Conservation (phyloP, 352 stramenopile species). For the Phytophthora pistaciae region DNA sequence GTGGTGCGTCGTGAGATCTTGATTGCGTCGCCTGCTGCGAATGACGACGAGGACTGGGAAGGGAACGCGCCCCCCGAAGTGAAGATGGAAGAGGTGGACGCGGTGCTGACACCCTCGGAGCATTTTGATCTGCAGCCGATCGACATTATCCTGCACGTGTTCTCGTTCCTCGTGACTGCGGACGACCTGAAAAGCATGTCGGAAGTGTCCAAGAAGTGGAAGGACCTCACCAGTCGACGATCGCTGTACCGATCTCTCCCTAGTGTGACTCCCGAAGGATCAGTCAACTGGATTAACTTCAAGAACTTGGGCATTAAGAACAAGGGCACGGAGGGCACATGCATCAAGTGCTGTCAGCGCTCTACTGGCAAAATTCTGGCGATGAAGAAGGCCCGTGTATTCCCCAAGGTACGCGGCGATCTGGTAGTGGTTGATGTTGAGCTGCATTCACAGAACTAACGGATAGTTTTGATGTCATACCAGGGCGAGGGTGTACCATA, state of each 20-base stretch:
- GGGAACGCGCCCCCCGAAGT: conserved; percentile 39
- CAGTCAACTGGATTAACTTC: conserved; percentile 90
- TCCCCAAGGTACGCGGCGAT: conserved; percentile 69
- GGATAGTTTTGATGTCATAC: neutral
- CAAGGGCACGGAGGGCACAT: conserved; percentile 90
- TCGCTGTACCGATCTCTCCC: conserved; percentile 78
- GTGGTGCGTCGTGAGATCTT: conserved; percentile 86
- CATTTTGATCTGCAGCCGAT: conserved; percentile 89
- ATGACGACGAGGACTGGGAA: conserved; percentile 86
- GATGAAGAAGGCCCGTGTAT: conserved; percentile 91
- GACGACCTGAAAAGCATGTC: conserved; percentile 79
- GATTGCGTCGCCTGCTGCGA: conserved; percentile 79
- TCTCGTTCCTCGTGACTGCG: conserved; percentile 83
- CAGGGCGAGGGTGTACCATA: conserved; percentile 93
- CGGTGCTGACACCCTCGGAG: conserved; percentile 54
- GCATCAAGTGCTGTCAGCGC: conserved; percentile 88
- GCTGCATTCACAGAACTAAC: conserved; percentile 7
- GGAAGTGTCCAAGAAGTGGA: conserved; percentile 83
- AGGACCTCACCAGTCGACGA: conserved; percentile 73
- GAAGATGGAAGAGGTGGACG: conserved; percentile 45
- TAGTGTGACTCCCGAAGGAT: conserved; percentile 74
- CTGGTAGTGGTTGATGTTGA: neutral
- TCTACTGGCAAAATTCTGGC: conserved; percentile 87
- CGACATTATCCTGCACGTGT: conserved; percentile 90
- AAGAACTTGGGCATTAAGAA: conserved; percentile 92